Percentiles rank a stretch among this genome's conserved stretches.
These are phyloP conservation scores for Peronospora belbahrii DNA, from an alignment of 352 stramenopile species.

Conservation along the genomic window DNA sequence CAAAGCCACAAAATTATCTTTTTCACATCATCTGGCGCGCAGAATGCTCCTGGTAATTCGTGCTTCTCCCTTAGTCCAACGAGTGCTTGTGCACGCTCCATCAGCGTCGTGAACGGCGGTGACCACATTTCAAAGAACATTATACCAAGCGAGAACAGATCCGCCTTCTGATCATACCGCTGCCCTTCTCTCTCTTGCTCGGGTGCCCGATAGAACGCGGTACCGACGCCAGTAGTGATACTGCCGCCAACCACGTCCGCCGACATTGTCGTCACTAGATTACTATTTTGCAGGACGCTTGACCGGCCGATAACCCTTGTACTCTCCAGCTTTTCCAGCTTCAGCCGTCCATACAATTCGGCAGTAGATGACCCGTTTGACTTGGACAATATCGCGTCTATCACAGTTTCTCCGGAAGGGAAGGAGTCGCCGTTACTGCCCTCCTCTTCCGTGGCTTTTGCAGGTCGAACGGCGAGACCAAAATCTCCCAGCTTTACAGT, in stretches of 20 bases:
- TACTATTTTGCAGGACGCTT: constrained; percentile 18
- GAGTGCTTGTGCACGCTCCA: constrained; percentile 82
- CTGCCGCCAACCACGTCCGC: constrained; percentile 36
- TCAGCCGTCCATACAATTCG: constrained; percentile 59
- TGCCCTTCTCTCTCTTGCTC: constrained; percentile 88
- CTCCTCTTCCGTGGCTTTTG: constrained; percentile 43
- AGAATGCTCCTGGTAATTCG: constrained; percentile 42
- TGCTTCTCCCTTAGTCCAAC: constrained; percentile 69
- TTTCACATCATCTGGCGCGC: constrained; percentile 74
- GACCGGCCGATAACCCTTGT: constrained; percentile 30
- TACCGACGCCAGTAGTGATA: constrained; percentile 93
- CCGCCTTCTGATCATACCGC: constrained; percentile 86
- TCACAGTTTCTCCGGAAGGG: constrained; percentile 14
- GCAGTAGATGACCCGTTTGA: constrained; percentile 61
- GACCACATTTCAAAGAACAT: constrained; percentile 95
- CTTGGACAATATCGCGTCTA: constrained; percentile 32
- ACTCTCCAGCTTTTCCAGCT: constrained; percentile 61
- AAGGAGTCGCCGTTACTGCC: constrained; percentile 17
- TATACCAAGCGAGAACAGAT: constrained; percentile 94
- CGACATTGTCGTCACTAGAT: constrained; percentile 52
- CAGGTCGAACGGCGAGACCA: constrained; percentile 85
- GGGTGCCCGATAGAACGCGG: constrained; percentile 91
- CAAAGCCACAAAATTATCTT: constrained; percentile 86
- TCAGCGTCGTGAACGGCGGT: constrained; percentile 85
- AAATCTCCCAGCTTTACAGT: constrained; percentile 93